Evolutionary conservation across 164 flowering plant species (phyloP), one percentile per base, ranked within the genome.

Genomic region (Annona cherimola): DNA sequence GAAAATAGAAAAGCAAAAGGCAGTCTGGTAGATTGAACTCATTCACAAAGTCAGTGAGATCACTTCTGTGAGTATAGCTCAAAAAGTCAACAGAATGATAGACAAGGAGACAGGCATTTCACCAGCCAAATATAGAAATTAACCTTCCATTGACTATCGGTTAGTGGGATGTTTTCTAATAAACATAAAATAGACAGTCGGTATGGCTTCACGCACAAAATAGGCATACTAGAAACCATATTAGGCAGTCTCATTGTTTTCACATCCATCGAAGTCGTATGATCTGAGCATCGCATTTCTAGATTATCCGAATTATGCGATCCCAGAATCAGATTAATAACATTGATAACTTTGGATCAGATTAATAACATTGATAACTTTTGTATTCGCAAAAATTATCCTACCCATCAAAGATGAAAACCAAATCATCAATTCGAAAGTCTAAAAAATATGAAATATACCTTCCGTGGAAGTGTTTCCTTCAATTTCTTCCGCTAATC

Each of bases 401-500:
- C 11, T 2, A 50, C 14, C 57, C 57, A 50, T 50, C 57, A 50
- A 16, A 50, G 57, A 50, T 2, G 14, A 16, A 50, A 50, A 50
- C 14, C 57, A 50, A 50, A 50, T 50, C 57, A 11, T 50, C 57
- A 50, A 2, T 16, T 50, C 14, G 14, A 11, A 50, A 9, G 9
- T 9, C 57, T 9, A 9, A 18, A 26, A 69, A 60, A 55, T 20
- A 19, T 39, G 45, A 41, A 26, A 41, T 16, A 57, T 69, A 69
- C 71, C 71, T 69, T 69, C n/a, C 12, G 45, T 19, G 55, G 40
- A 44, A 61, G 43, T 19, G 5, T 42, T 43, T 42, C 18, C 72
- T 5, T 70, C 72, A 60, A 70, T 9, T 43, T 61, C 65, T 57
- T 70, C 66, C n/a, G 72, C 16, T n/a, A 61, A 60, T 19, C 61